A percentile compares a stretch with the other conserved stretches of the same genome.
Conservation (phyloP, 768 basidiomycete genomes). For the Neoboletus subvelutipes region DNA sequence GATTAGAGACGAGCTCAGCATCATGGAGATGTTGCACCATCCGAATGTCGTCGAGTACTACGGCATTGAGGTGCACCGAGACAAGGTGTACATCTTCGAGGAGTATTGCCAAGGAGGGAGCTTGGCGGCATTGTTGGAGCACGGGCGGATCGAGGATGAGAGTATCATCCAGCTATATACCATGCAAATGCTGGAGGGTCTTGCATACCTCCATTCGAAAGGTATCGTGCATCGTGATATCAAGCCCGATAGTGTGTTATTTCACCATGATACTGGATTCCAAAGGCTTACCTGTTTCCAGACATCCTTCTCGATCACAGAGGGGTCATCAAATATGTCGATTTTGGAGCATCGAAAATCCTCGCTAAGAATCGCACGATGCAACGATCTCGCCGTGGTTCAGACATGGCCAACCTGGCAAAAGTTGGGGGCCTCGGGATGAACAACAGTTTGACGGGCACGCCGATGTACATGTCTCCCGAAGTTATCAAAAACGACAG, state of each 20-base stretch:
- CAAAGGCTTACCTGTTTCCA: slow-evolving; percentile 34
- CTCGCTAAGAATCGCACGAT: slow-evolving; percentile 88
- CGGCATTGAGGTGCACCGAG: slow-evolving; percentile 97
- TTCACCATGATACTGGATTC: background rate
- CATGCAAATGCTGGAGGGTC: slow-evolving; percentile 93
- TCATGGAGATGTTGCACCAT: slow-evolving; percentile 98
- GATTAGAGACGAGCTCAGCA: slow-evolving; percentile 92
- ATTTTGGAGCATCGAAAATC: slow-evolving; percentile 97
- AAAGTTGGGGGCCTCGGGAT: slow-evolving; percentile 45
- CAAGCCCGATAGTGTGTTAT: slow-evolving; percentile 91
- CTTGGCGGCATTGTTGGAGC: slow-evolving; percentile 82
- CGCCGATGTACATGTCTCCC: slow-evolving; percentile 99
- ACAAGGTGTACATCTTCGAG: slow-evolving; percentile 98
- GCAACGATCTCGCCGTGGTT: slow-evolving; percentile 60
- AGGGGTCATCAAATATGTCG: slow-evolving; percentile 94
- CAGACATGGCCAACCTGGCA: slow-evolving; percentile 39
- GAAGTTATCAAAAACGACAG: slow-evolving; percentile 96
- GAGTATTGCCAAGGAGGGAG: slow-evolving; percentile 98
- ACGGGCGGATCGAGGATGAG: slow-evolving; percentile 96
- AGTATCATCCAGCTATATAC: slow-evolving; percentile 94
- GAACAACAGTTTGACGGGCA: slow-evolving; percentile 90
- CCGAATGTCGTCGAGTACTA: slow-evolving; percentile 99
- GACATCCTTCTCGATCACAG: slow-evolving; percentile 90
- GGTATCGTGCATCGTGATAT: slow-evolving; percentile 95
- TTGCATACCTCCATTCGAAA: slow-evolving; percentile 90